phyloP scores from a whole-genome alignment of 2,329 filamentous ascomycete species.

The Tricladium varicosporioides region DNA sequence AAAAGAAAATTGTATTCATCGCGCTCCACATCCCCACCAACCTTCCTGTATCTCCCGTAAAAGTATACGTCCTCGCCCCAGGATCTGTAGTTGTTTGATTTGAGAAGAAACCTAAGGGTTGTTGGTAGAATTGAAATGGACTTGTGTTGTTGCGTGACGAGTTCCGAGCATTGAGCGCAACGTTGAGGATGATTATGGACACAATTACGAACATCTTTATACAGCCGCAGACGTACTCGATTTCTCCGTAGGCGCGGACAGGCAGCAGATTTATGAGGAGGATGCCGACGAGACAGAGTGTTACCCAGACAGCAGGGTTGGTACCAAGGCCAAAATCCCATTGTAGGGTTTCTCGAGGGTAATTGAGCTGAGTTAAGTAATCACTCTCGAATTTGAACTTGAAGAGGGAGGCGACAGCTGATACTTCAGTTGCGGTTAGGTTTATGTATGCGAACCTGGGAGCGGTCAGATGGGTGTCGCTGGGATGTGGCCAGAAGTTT shows the following conservation, averaged over 20 bases:
- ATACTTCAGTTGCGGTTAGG: no score
- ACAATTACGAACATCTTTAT: slow-evolving; percentile 47
- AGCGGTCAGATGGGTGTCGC: slow-evolving; percentile 13
- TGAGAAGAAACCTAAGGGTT: no score
- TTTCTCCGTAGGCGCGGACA: slow-evolving; percentile 50
- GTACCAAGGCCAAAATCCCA: slow-evolving; percentile 27
- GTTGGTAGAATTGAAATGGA: no score
- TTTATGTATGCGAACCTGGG: no score
- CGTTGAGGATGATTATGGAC: no score
- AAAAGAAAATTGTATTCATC: slow-evolving; percentile 33
- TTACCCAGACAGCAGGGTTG: slow-evolving; percentile 40
- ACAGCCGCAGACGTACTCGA: slow-evolving; percentile 61
- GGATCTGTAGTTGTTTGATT: no score
- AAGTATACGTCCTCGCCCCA: no score
- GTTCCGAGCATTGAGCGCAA: no score
- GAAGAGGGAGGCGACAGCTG: slow-evolving; percentile 28
- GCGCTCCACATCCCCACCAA: no score
- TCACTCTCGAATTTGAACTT: slow-evolving; percentile 38
- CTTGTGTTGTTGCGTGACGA: no score
- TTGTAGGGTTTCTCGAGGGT: slow-evolving; percentile 32
- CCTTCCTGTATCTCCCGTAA: no score
- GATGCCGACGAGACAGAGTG: slow-evolving; percentile 34
- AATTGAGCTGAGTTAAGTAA: slow-evolving; percentile 33
- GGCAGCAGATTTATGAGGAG: slow-evolving; percentile 38
- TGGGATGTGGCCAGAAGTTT: slow-evolving; percentile 35